These are phyloP conservation scores for Lipomyces yamadae DNA, from an alignment of 805 yeast species.

Conservation along the genomic window DNA sequence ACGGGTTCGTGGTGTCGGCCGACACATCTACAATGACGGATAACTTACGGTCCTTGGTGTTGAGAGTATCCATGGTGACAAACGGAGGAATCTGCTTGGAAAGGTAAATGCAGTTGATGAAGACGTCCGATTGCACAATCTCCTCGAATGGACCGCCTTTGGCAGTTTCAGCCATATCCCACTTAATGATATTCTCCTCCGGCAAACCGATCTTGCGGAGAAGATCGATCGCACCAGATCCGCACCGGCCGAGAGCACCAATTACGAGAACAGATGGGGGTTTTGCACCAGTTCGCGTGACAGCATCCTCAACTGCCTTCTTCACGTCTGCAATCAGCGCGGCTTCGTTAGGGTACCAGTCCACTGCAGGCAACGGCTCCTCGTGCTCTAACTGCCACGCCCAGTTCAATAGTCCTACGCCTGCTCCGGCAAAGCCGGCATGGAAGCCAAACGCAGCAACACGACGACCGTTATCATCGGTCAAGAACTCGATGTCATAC, in stretches of 20 bases:
- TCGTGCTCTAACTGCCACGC: conserved; percentile 84
- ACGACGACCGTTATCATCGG: conserved; percentile 93
- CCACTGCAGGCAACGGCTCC: conserved; percentile 71
- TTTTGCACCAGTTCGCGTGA: conserved; percentile 57
- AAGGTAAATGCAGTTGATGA: conserved; percentile 94
- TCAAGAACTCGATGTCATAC: conserved; percentile 93
- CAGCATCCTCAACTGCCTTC: conserved; percentile 39
- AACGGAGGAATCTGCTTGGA: conserved; percentile 95
- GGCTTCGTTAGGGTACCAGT: conserved; percentile 81
- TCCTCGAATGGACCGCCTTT: conserved; percentile 97
- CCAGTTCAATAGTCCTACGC: conserved; percentile 93
- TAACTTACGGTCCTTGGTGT: conserved; percentile 70
- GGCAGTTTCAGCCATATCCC: conserved; percentile 98
- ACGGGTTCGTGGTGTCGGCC: conserved; percentile 98
- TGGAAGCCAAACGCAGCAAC: conserved; percentile 99
- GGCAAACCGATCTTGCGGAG: conserved; percentile 86
- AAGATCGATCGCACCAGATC: conserved; percentile 92
- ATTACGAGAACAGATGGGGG: conserved; percentile 75
- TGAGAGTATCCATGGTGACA: conserved; percentile 69
- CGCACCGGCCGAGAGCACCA: conserved; percentile 99
- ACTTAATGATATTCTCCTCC: conserved; percentile 76
- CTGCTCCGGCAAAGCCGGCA: conserved; percentile 99
- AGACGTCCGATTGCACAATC: conserved; percentile 84
- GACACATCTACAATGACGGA: conserved; percentile 96
- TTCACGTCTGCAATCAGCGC: conserved; percentile 75